phyloP scores from a whole-genome alignment of 352 stramenopile species.

The Pythium rishiriense region DNA sequence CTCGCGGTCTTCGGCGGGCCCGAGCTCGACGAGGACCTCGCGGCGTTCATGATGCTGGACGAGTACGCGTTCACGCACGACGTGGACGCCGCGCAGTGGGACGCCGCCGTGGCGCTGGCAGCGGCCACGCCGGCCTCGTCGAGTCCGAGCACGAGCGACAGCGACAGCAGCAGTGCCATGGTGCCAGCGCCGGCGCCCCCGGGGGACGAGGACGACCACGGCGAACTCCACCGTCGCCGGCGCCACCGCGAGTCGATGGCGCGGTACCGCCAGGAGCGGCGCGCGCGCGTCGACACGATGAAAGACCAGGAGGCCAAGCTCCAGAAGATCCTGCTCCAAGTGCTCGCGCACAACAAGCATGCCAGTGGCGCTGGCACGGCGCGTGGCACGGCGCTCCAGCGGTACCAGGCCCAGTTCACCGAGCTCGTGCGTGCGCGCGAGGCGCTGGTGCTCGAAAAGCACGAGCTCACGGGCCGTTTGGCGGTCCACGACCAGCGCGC shows the following conservation, averaged over 20 bases:
- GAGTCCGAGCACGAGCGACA: conserved; percentile 1
- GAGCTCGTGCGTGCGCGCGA: conserved; percentile 27
- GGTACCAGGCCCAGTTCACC: conserved; percentile 18
- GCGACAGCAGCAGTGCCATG: neutral
- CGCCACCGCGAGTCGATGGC: conserved; percentile 28
- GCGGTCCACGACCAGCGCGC: conserved; percentile 17
- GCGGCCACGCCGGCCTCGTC: conserved; percentile 5
- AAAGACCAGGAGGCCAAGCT: conserved; percentile 20
- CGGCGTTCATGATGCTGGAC: conserved; percentile 23
- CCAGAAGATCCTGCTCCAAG: conserved; percentile 17
- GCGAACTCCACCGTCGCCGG: conserved; percentile 2
- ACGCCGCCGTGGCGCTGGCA: neutral
- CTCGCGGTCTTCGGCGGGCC: conserved; percentile 10
- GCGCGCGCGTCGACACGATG: conserved; percentile 22
- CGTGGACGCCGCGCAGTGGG: conserved; percentile 10
- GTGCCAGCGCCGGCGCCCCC: neutral
- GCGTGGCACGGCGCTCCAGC: neutral
- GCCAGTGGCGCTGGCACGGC: neutral
- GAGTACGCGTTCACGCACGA: conserved; percentile 20
- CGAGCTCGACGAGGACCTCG: conserved; percentile 19
- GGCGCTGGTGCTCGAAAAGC: conserved; percentile 20
- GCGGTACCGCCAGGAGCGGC: conserved; percentile 24
- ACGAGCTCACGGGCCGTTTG: conserved; percentile 5
- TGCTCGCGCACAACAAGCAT: conserved; percentile 28
- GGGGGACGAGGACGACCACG: neutral